Base-by-base conservation (phyloP, 169 alveolate species). In the Babesia sp. region DNA sequence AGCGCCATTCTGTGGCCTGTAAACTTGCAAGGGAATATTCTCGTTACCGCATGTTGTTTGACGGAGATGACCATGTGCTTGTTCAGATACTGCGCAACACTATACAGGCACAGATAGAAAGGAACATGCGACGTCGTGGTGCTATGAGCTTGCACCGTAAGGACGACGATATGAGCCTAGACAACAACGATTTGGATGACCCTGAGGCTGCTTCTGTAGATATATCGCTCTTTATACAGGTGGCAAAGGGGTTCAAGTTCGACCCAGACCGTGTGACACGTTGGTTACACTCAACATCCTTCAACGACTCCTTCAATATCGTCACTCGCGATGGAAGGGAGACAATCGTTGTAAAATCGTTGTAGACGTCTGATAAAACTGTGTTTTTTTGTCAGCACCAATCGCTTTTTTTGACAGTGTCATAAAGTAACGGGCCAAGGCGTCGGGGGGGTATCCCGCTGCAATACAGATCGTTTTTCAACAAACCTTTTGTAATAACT, bases 1-100 rank as follows among this genome's bases (percentile, higher is more conserved):
- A 97, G 86, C 95, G 96, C 70, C 90, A 92, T 77, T 95, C 98
- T 2, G 96, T 97, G 7, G 98, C 98, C 20, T 94, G 93, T 66
- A 85, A 93, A 48, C 83, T 97, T 24, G 80, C 93, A 16, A 91
- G 79, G 70, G 93, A 88, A 37, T 92, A 90, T 57, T 90, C 96
- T 29, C 83, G 96, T 48, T 92, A 91, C 77, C 60, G 94, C 57
- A 90, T 93, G 66, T 60, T 92, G 45, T 90, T 91, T 63, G 84
- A 91, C 59, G 96, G 96, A 22, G 90, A 87, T 55, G 94, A 88
- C 64, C 93, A 92, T 61, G 92, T 92, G 33, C 74, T 92, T 53
- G 86, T 86, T 28, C 92, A 85, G 77, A 69, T 90, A 46, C 71
- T 90, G 59, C 82, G 91, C 70, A 83, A 82, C 53, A 60, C 92